Evolutionary conservation across 768 basidiomycete species (phyloP), one percentile per base, ranked within the genome.

Genomic region (Hysterangium stoloniferum): DNA sequence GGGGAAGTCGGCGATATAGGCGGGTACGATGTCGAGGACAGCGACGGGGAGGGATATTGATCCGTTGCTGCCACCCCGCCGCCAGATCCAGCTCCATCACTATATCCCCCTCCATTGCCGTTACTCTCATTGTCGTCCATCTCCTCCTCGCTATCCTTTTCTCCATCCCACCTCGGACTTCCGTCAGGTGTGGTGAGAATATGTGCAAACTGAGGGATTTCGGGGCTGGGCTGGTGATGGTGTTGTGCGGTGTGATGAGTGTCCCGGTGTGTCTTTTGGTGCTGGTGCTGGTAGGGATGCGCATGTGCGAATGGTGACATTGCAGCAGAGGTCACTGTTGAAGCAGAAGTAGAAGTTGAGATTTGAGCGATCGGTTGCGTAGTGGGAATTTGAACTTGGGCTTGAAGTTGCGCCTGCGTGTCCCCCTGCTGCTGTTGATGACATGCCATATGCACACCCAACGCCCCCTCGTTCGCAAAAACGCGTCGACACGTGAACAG

Each of bases 381-480:
- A 61, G 50, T 53, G 24, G 45, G 15, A 12, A 13, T 33, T n/a
- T n/a, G n/a, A n/a, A n/a, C 34, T 17, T 36, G 15, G 15, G 34
- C 29, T 27, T 20, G 25, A 7, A 22, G 6, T 19, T 47, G 55
- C 11, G 59, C 68, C 20, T 54, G 62, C 57, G 61, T 57, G 41
- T 55, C 55, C 37, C 60, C 31, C 54, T 60, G 58, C 54, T 64
- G 34, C 60, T 68, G 12, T 66, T 70, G 37, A 75, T 69, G 49
- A 75, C 72, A 66, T 95, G 93, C 42, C 52, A 83, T 61, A 62
- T 97, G 94, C 65, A 95, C 90, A 19, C 77, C 79, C 34, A 97
- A 75, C 60, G 94, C 94, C 63, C 95, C 94, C 61, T 82, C 84
- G 61, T 91, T 73, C 57, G 86, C 88, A 66, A 96, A 96, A 57